Evolutionary conservation across 371 early-diverging fungal genomes (phyloP), one percentile per base, ranked within the genome.

Genomic region (Umbelopsis sp.): DNA sequence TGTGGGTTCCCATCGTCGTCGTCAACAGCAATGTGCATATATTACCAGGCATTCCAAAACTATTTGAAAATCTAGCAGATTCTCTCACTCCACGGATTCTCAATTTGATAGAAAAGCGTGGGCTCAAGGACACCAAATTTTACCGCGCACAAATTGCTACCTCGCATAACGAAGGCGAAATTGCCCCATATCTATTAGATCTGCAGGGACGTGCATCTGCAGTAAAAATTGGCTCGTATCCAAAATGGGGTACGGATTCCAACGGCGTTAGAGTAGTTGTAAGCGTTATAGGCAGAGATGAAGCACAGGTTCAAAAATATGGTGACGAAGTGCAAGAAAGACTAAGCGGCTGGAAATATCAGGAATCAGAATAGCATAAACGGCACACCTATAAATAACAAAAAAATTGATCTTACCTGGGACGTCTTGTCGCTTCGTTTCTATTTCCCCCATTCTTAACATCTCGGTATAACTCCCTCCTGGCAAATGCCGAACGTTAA

Each of bases 1-100:
- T 87, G 9, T 92, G 93, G 93, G 91, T 92, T 11, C 91, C 91
- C 2, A 77, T 91, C 38, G 89, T 88, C 25, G 78, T 85, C 7
- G 87, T 89, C 35, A 86, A 83, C 67, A 69, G 77, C 44, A 91
- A 91, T 63, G 81, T 93, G 12, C 87, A 89, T 69, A 81, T 92
- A n/a, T 73, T 93, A 10, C 93, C 93, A 0, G 93, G 93, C 0
- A 80, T 93, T 38, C 92, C 93, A 12, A 57, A 76, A 25, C 73
- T 92, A 45, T 93, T 93, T 71, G 80, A 83, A 62, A 72, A 70
- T 14, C 75, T 92, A 7, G 53, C 87, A 0, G 71, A 76, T 0
- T 76, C 78, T 1, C 64, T 84, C 3, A 69, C 66, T 29, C 80
- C 80, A 2, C 71, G 72, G 29, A 35, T 70, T 63, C 50, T 72